Evolutionary conservation across 352 stramenopile genomes (phyloP).

Genomic region (Globisporangium iwayamae): DNA sequence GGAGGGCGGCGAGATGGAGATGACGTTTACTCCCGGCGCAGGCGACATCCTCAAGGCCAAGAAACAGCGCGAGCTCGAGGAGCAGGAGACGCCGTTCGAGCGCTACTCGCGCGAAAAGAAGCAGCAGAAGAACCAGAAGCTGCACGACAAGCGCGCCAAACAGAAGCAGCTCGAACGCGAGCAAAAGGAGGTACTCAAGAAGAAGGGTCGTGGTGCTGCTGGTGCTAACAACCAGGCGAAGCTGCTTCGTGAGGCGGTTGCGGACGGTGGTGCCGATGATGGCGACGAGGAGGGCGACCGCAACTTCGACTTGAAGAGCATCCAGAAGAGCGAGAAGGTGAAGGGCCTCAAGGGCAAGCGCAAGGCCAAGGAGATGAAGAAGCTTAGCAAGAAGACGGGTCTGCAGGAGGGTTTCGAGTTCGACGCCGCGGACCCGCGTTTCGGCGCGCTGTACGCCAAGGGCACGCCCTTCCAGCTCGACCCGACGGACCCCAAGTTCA

Average conservation of each 20-base stretch:
- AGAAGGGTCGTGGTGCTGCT: constrained; percentile 33
- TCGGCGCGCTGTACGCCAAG: constrained; percentile 71
- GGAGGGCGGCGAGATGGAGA: constrained; percentile 71
- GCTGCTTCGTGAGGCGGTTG: constrained; percentile 58
- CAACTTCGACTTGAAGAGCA: constrained; percentile 87
- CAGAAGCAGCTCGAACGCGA: constrained; percentile 65
- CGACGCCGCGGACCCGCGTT: constrained; percentile 69
- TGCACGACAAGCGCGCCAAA: constrained; percentile 65
- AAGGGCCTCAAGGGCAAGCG: constrained; percentile 78
- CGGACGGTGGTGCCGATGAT: constrained; percentile 29
- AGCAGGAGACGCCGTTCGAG: constrained; percentile 82
- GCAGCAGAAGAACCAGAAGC: constrained; percentile 80
- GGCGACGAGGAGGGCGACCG: constrained; percentile 46
- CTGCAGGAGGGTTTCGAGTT: constrained; percentile 79
- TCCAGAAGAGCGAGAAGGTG: constrained; percentile 63
- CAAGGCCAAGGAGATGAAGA: constrained; percentile 73
- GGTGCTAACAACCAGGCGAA: constrained; percentile 36
- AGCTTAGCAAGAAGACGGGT: constrained; percentile 54
- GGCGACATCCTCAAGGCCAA: constrained; percentile 71
- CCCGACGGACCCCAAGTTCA: constrained; percentile 82
- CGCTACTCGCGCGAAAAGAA: constrained; percentile 85
- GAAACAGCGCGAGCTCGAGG: constrained; percentile 70
- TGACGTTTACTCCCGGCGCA: constrained; percentile 75
- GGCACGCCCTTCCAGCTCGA: constrained; percentile 79
- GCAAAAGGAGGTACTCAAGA: constrained; percentile 66